Evolutionary conservation across 2,329 filamentous ascomycete species (phyloP).

Genomic region (Dothidotthia symphoricarpi): DNA sequence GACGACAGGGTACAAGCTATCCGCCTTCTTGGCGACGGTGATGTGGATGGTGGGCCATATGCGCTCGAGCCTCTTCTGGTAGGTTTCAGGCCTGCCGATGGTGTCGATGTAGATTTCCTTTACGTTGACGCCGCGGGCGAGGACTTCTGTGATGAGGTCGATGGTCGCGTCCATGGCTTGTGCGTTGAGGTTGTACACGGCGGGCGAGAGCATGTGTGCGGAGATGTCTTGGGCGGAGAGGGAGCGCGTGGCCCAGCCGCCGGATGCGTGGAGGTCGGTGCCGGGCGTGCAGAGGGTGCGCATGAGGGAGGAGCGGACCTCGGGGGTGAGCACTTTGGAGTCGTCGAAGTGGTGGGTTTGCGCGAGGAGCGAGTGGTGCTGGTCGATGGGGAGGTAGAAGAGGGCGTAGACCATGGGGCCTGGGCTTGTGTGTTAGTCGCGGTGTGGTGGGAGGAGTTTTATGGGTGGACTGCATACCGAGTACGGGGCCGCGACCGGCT

Average conservation of each 20-base stretch:
- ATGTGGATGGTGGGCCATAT: constrained; percentile 69
- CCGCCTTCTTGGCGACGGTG: constrained; percentile 69
- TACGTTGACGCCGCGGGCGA: constrained; percentile 76
- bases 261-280: constrained; percentile 59
- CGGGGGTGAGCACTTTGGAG: constrained; percentile 83
- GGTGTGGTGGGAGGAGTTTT: constrained; percentile 29
- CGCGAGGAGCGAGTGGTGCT: constrained; percentile 71
- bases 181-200: constrained; percentile 84
- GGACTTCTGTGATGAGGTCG: constrained; percentile 72
- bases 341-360: constrained; percentile 86
- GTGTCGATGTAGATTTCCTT: constrained; percentile 94
- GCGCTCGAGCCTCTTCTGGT: constrained; percentile 80
- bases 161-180: constrained; percentile 94
- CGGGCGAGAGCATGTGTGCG: constrained; percentile 69
- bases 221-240: constrained; percentile 83
- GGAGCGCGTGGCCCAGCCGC: constrained; percentile 79
- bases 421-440: constrained; percentile 46
- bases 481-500: constrained; percentile 88
- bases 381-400: constrained; percentile 68
- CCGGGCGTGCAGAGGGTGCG: constrained; percentile 66
- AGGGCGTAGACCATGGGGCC: constrained; percentile 66
- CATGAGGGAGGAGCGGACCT: constrained; percentile 73
- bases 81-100: constrained; percentile 75
- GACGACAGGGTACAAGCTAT: constrained; percentile 87
- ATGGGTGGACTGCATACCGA: constrained; percentile 56